Evolutionary conservation across 2,329 filamentous ascomycete genomes (phyloP).

Genomic region (Aspergillus sp.): DNA sequence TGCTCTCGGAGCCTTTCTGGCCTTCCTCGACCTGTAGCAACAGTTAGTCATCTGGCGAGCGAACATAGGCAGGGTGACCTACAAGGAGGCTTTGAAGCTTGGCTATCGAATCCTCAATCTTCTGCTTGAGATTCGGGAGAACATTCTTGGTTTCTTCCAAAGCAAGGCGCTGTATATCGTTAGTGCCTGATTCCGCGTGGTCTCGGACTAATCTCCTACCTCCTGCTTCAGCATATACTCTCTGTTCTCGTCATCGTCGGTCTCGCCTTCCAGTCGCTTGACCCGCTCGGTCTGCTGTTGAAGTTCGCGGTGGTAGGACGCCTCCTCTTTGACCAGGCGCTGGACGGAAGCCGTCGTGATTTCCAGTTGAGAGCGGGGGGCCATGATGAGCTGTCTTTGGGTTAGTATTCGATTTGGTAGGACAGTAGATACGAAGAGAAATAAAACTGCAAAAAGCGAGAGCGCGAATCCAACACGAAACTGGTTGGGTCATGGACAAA

Average conservation of each 20-base stretch:
- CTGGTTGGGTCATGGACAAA: too few relatives aligned
- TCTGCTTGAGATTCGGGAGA: constrained; percentile 68
- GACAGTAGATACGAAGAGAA: not conserved
- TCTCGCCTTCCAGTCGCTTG: constrained; percentile 62
- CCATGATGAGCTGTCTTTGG: constrained; percentile 54
- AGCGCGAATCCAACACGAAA: too few relatives aligned
- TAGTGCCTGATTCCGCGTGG: not conserved
- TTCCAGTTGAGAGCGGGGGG: constrained; percentile 76
- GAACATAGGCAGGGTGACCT: constrained; percentile 37
- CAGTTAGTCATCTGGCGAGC: not conserved
- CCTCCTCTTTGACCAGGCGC: constrained; percentile 88
- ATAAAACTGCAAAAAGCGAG: not conserved
- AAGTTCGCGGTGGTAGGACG: constrained; percentile 85
- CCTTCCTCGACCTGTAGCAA: constrained; percentile 36
- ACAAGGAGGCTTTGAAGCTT: constrained; percentile 77
- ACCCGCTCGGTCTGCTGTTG: constrained; percentile 71
- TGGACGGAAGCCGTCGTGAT: constrained; percentile 78
- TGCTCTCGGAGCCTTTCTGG: constrained; percentile 38
- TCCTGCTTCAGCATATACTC: constrained; percentile 82
- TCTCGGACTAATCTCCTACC: constrained; percentile 51
- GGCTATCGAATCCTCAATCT: constrained; percentile 68
- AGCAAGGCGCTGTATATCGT: constrained; percentile 63
- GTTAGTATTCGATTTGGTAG: not conserved
- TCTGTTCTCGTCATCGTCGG: constrained; percentile 74
- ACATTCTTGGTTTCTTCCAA: constrained; percentile 86